phyloP scores from a whole-genome alignment of 2,329 filamentous ascomycete genomes.

The Pyricularia grisea region DNA sequence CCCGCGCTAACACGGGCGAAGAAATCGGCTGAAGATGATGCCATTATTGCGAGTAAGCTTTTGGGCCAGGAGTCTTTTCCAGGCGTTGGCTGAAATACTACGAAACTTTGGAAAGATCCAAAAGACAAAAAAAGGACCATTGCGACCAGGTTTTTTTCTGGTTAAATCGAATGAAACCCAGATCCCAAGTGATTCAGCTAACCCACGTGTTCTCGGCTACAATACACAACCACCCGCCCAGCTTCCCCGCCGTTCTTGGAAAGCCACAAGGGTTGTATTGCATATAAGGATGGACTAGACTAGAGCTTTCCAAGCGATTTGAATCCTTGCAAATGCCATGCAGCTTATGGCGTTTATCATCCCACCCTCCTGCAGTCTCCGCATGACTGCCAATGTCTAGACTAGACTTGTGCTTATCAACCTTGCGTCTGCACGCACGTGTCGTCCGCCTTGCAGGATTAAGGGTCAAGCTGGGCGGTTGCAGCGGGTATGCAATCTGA shows the following conservation, averaged over 20 bases:
- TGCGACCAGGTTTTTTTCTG: not conserved
- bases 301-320: not conserved
- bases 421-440: not conserved
- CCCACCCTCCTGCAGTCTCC: not conserved
- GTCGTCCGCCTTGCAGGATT: not conserved
- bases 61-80: not conserved
- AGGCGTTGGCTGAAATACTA: not conserved
- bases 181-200: not conserved
- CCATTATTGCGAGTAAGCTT: not conserved
- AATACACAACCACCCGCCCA: not conserved
- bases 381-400: not conserved
- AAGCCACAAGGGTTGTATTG: not conserved
- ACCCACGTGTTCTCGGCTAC: not conserved
- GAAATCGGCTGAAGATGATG: not conserved
- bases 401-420: not conserved
- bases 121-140: not conserved
- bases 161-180: not conserved
- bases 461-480: not conserved
- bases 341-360: not conserved
- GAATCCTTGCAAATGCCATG: not conserved
- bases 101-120: not conserved
- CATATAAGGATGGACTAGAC: not conserved
- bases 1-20: not conserved
- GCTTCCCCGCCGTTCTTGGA: not conserved
- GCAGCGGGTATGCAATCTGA: not conserved